A percentile compares a stretch with the other conserved stretches of the same genome.
Evolutionary conservation across 176 grass and related monocot genomes (phyloP).

Genomic region (Lolium perenne): DNA sequence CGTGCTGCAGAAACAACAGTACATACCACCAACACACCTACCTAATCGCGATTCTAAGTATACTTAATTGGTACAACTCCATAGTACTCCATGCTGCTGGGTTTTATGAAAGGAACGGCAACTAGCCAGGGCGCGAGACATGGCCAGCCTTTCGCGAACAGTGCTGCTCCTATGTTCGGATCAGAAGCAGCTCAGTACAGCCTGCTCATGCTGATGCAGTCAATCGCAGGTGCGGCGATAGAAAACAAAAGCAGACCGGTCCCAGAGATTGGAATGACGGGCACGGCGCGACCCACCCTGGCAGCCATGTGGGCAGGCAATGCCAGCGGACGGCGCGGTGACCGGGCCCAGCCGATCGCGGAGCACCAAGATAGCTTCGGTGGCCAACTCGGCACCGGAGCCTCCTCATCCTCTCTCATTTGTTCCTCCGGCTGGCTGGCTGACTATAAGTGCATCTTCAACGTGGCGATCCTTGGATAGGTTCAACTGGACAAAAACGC

Average conservation of each 20-base stretch:
- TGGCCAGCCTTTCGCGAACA: background rate
- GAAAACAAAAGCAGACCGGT: background rate
- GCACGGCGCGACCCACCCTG: background rate
- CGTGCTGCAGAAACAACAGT: background rate
- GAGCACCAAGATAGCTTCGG: constrained; percentile 43
- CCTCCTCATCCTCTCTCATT: constrained; percentile 62
- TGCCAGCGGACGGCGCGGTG: constrained; percentile 1
- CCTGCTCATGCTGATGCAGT: background rate
- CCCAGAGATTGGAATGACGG: background rate
- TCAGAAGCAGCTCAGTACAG: background rate
- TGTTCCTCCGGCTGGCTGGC: too few species aligned
- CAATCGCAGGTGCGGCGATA: too few species aligned
- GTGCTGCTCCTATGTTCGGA: background rate
- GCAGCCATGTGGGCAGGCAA: too few species aligned
- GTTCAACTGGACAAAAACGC: too few species aligned
- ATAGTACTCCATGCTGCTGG: background rate
- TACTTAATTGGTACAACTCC: background rate
- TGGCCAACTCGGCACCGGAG: constrained; percentile 57
- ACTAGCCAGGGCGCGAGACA: background rate
- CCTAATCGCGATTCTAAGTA: background rate
- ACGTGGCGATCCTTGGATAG: too few species aligned
- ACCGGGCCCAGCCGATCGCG: background rate
- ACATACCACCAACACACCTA: background rate
- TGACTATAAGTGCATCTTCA: too few species aligned
- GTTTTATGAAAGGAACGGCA: too few species aligned